Percentiles rank a stretch among this genome's conserved stretches.
phyloP scores from a whole-genome alignment of 345 rosid species.

The Euphorbia lathyris region DNA sequence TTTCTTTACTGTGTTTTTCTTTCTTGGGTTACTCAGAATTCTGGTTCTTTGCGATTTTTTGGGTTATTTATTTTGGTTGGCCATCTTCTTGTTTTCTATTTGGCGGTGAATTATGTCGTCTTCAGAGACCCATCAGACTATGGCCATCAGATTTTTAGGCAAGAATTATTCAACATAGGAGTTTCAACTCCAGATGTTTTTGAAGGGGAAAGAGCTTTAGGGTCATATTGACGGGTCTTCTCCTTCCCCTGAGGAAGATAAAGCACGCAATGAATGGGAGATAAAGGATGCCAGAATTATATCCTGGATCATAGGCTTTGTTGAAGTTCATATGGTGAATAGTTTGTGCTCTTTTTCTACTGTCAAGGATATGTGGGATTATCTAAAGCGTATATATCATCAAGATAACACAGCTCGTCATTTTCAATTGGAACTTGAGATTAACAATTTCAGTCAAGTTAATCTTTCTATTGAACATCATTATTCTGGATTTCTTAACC shows the following conservation, averaged over 20 bases:
- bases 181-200: too few species aligned
- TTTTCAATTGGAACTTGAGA: constrained; percentile 1
- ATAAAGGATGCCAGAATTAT: background rate
- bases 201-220: too few species aligned
- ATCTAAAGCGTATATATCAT: background rate
- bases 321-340: constrained; percentile 6
- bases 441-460: background rate
- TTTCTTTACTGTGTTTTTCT: too few species aligned
- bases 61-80: too few species aligned
- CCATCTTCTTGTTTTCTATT: too few species aligned
- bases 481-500: constrained; percentile 3
- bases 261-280: too few species aligned
- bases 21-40: too few species aligned
- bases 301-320: background rate
- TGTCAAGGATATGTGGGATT: background rate
- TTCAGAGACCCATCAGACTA: too few species aligned
- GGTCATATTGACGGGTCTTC: background rate
- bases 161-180: too few species aligned
- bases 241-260: background rate
- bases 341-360: background rate
- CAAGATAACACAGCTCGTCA: background rate
- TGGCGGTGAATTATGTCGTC: too few species aligned
- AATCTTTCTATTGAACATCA: background rate
- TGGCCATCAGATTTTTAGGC: too few species aligned
- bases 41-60: too few species aligned